Base-by-base conservation (phyloP, 306 rosid species). In the Lathyrus sativus region DNA sequence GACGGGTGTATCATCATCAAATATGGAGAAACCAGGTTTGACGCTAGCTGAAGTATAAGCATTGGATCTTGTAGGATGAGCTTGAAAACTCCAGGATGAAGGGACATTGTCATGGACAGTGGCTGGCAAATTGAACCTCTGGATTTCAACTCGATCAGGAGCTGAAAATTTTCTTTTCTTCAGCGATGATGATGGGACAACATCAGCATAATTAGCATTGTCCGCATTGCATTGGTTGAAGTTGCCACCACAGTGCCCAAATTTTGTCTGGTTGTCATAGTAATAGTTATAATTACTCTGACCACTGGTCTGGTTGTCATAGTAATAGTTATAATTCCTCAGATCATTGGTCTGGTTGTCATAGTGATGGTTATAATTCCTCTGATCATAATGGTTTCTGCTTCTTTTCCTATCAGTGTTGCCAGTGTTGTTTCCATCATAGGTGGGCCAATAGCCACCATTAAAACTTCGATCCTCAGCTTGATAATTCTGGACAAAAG, bases 121-220 rank as follows among this genome's bases (percentile, higher is more conserved):
- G 28, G 80, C 35, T 1, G 86, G 96, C 73, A 81, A 41, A 82
- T 79, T 77, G 72, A 75, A 82, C 70, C 84, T 85, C 65, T 78
- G 84, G 74, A 77, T 79, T 55, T 85, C 92, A 73, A 75, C 89
- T 88, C 89, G 82, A 39, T 81, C 73, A 59, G 88, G 73, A 72
- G 78, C 88, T 43, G 95, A 75, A 77, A 83, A 74, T 57, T 87
- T 93, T 76, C 99, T 88, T 86, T 91, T 84, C 75, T 85, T 93
- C 62, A 76, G 60, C 61, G 89, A 81, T 15, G 86, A 81, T 15
- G 86, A 85, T 2, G 83, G 79, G 4, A 33, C 51, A 55, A 65
- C 74, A 65, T 84, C 83, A 64, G 59, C 60, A 79, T 78, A 70
- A 70, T 71, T 79, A 44, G 79, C 75, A 67, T 70, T 73, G 71